Evolutionary conservation across 371 early-diverging fungal genomes (phyloP).

Genomic region (Haplosporangium sp.): DNA sequence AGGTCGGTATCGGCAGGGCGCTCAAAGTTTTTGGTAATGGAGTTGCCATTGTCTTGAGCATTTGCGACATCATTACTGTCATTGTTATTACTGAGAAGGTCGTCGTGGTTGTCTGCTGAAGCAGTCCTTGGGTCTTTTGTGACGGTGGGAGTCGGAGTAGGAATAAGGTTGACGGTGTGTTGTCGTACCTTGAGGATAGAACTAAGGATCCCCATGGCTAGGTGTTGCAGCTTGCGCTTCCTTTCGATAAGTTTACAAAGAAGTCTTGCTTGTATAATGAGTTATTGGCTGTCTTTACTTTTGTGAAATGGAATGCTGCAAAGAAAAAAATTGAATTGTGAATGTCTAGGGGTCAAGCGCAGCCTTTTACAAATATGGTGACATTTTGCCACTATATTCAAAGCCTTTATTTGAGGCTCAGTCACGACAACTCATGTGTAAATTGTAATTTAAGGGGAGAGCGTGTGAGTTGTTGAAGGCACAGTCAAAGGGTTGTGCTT

Average conservation of each 20-base stretch:
- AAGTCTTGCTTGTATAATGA: neutral
- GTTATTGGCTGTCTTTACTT: neutral
- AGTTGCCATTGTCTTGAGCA: neutral
- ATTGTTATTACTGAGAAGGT: neutral
- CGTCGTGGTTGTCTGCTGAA: neutral
- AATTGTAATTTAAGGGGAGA: too few species aligned
- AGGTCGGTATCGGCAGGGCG: conserved; percentile 1
- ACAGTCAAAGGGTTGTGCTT: too few species aligned
- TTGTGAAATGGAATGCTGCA: neutral
- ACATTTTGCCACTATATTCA: neutral
- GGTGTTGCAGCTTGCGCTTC: neutral
- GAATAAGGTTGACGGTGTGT: conserved; percentile 6
- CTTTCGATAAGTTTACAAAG: neutral
- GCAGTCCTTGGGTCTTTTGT: conserved; percentile 2
- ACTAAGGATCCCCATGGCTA: conserved; percentile 37
- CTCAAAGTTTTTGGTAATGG: neutral
- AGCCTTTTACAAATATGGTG: neutral
- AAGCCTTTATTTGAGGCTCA: neutral
- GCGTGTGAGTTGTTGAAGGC: too few species aligned
- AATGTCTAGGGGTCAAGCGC: neutral
- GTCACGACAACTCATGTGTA: neutral
- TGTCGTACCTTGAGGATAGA: conserved; percentile 31
- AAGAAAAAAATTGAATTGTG: neutral
- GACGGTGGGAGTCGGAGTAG: neutral
- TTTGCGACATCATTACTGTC: neutral